These are phyloP conservation scores for Cephaloascus fragrans DNA, from an alignment of 805 yeast species.

Conservation along the genomic window DNA sequence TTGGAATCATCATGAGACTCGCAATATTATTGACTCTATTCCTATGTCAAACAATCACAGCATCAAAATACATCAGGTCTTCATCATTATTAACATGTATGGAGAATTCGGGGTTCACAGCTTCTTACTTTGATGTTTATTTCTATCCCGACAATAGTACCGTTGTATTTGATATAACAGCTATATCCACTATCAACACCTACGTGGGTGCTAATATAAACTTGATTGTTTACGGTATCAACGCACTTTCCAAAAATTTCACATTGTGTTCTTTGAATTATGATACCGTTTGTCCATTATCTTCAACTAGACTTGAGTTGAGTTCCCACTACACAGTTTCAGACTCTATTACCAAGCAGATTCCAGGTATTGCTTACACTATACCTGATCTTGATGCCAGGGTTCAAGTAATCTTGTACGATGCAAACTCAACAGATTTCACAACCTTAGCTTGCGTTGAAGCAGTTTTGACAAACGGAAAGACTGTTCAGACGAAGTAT, in stretches of 20 bases:
- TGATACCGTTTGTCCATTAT: conserved; percentile 65
- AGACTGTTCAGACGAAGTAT: conserved; percentile 85
- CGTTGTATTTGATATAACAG: conserved; percentile 59
- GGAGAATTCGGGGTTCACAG: conserved; percentile 80
- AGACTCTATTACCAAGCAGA: conserved; percentile 28
- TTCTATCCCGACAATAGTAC: conserved; percentile 59
- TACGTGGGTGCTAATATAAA: conserved; percentile 57
- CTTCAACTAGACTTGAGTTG: conserved; percentile 80
- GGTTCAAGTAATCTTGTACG: conserved; percentile 63
- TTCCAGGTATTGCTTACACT: conserved; percentile 82
- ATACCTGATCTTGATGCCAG: conserved; percentile 93
- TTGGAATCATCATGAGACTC: too few species aligned
- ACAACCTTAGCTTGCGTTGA: conserved; percentile 82
- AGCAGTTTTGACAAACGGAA: conserved; percentile 78
- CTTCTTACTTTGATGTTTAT: conserved; percentile 69
- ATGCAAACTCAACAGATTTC: conserved; percentile 23
- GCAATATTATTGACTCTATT: too few species aligned
- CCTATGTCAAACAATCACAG: neutral
- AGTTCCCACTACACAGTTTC: conserved; percentile 36
- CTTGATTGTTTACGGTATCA: conserved; percentile 75
- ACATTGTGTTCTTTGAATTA: conserved; percentile 52
- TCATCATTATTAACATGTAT: conserved; percentile 83
- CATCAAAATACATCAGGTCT: conserved; percentile 28
- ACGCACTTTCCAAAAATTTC: conserved; percentile 42
- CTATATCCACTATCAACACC: conserved; percentile 69